A percentile compares a stretch with the other conserved stretches of the same genome.
These are phyloP conservation scores for Mayamaea pseudoterrestris DNA, from an alignment of 108 stramenopile species.

Conservation along the genomic window DNA sequence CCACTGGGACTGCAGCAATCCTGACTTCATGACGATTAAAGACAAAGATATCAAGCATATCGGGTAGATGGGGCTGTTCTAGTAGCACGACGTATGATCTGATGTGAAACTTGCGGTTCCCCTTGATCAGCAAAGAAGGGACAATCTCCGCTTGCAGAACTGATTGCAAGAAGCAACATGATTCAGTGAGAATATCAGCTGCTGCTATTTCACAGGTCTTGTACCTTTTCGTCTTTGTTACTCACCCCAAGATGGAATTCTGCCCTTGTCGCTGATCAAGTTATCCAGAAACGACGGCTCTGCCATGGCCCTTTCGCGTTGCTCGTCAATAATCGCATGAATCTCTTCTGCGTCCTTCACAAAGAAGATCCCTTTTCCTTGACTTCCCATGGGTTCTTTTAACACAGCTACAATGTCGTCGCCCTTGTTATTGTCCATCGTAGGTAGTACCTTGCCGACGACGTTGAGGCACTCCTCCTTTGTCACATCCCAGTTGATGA, in stretches of 20 bases:
- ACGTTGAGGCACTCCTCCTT: slow-evolving; percentile 33
- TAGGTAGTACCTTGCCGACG: slow-evolving; percentile 24
- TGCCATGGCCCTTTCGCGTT: slow-evolving; percentile 25
- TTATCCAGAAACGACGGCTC: slow-evolving; percentile 24
- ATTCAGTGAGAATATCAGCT: background rate
- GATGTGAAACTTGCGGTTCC: slow-evolving; percentile 40
- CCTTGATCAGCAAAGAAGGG: slow-evolving; percentile 30
- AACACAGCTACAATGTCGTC: slow-evolving; percentile 20
- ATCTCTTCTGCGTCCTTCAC: slow-evolving; percentile 33
- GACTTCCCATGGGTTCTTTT: slow-evolving; percentile 45
- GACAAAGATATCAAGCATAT: slow-evolving; percentile 27
- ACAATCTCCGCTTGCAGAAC: slow-evolving; percentile 42
- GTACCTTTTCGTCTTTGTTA: background rate
- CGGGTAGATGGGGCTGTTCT: slow-evolving; percentile 15
- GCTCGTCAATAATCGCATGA: slow-evolving; percentile 25
- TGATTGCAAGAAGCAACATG: background rate
- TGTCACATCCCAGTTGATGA: slow-evolving; percentile 39
- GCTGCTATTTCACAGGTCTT: background rate
- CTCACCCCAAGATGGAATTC: slow-evolving; percentile 50
- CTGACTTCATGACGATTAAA: slow-evolving; percentile 46
- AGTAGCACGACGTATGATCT: slow-evolving; percentile 31
- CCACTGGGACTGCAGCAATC: slow-evolving; percentile 24
- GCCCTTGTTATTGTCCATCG: slow-evolving; percentile 9
- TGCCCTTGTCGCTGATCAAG: slow-evolving; percentile 30
- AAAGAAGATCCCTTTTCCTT: slow-evolving; percentile 38